Evolutionary conservation across 2,329 filamentous ascomycete species (phyloP), one percentile per base, ranked within the genome.

Genomic region (Cercospora citrullina): DNA sequence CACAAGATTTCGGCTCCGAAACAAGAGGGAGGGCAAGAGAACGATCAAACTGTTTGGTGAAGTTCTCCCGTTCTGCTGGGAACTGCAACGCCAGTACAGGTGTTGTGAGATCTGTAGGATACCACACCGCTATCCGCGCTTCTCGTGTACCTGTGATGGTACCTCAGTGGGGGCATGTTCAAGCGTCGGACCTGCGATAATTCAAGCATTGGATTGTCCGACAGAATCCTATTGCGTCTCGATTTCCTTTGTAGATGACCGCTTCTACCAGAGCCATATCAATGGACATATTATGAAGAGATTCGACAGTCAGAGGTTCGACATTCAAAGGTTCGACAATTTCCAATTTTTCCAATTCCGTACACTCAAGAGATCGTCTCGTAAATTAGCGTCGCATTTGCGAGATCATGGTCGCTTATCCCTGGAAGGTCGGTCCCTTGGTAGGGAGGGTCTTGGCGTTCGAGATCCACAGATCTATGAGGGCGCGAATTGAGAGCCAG

Each of bases 101-200:
- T 60, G 31, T 26, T 23, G 21, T 7, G 14, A 16, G 31, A 36
- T 23, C 31, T 26, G 60, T 62, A 16, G 60, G n/a, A n/a, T 4
- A 48, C 42, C 39, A 62, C 60, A 62, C 60, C 60, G 60, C 60
- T 62, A 51, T 31, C 39, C 60, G 60, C 60, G 16, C 18, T 26
- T 62, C n/a, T 16, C 16, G 23, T 26, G 26, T 28, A 45, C 31
- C 18, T 39, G 30, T 23, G 18, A 39, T 33, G 36, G 31, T 33
- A 39, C 18, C 12, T 42, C 7, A 39, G 21, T 33, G 31, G 31
- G 14, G 12, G 3, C 31, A 16, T 4, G n/a, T 26, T 26, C 12
- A 26, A 10, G 21, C 5, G 12, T 26, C 18, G 18, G 31, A 6
- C 14, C 28, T 26, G 48, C 23, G 4, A 16, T 18, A 23, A 7